Conservation (phyloP, 768 basidiomycete species). For the Termitomyces sp. region DNA sequence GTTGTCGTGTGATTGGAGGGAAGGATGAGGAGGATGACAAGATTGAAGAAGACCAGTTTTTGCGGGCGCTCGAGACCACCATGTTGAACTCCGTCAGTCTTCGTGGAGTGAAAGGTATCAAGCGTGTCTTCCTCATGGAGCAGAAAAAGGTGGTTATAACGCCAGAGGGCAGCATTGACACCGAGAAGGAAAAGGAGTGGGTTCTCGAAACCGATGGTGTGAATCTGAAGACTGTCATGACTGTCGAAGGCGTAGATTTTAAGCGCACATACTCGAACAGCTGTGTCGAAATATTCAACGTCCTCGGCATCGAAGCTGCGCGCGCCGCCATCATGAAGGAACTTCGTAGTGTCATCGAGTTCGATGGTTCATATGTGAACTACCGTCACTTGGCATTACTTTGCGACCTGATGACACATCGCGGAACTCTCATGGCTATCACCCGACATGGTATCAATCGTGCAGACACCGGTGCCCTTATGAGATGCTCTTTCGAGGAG, state of each 20-base stretch:
- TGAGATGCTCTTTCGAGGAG: conserved; percentile 99
- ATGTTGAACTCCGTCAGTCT: conserved; percentile 95
- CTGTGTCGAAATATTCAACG: conserved; percentile 91
- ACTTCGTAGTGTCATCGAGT: conserved; percentile 93
- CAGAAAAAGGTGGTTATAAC: conserved; percentile 74
- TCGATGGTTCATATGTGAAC: conserved; percentile 99
- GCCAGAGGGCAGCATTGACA: conserved; percentile 62
- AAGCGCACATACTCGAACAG: conserved; percentile 94
- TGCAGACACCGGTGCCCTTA: conserved; percentile 96
- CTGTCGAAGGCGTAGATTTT: conserved; percentile 93
- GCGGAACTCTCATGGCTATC: conserved; percentile 94
- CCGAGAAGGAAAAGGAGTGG: conserved; percentile 91
- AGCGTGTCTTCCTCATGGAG: conserved; percentile 90
- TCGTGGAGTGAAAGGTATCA: conserved; percentile 88
- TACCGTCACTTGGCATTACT: conserved; percentile 96
- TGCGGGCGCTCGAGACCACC: conserved; percentile 93
- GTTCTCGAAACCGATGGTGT: conserved; percentile 96
- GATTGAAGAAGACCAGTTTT: conserved; percentile 92
- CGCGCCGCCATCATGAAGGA: conserved; percentile 93
- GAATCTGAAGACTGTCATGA: conserved; percentile 94
- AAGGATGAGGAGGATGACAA: conserved; percentile 82
- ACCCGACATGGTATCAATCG: conserved; percentile 99
- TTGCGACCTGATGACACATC: conserved; percentile 97
- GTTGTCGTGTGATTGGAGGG: conserved; percentile 87
- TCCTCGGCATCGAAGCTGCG: conserved; percentile 95